phyloP scores from a whole-genome alignment of 352 stramenopile genomes.

The Proteromonas lacertae region DNA sequence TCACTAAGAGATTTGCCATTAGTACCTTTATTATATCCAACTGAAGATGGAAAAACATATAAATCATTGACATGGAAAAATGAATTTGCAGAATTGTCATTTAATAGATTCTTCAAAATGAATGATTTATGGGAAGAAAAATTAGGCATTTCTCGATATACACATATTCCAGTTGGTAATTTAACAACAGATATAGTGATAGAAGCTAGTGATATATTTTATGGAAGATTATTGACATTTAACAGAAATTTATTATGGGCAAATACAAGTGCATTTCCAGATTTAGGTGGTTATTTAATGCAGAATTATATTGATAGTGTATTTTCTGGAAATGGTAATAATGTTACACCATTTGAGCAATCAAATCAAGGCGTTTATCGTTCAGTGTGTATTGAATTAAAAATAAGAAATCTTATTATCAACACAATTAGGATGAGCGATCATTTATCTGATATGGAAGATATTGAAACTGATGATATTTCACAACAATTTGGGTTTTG shows the following conservation, averaged over 20 bases:
- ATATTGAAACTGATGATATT: not conserved
- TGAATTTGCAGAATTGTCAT: constrained; percentile 31
- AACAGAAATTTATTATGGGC: constrained; percentile 8
- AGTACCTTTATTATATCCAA: too few species aligned
- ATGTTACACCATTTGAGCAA: constrained; percentile 10
- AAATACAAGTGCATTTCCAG: not conserved
- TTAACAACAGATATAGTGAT: constrained; percentile 32
- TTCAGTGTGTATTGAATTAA: constrained; percentile 33
- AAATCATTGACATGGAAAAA: constrained; percentile 65
- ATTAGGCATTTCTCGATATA: constrained; percentile 34
- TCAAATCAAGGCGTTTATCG: constrained; percentile 63
- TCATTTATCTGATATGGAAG: not conserved
- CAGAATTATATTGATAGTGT: not conserved
- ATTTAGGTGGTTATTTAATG: constrained; percentile 3
- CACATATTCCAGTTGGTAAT: constrained; percentile 71
- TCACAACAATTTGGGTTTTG: constrained; percentile 1
- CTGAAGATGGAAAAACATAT: too few species aligned
- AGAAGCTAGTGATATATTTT: constrained; percentile 60
- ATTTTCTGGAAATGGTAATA: not conserved
- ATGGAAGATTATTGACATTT: constrained; percentile 27
- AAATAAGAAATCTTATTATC: constrained; percentile 32
- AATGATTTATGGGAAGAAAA: constrained; percentile 47
- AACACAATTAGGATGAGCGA: constrained; percentile 16
- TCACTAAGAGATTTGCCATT: constrained; percentile 10
- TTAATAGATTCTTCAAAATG: constrained; percentile 29